Percentiles rank a stretch among this genome's conserved stretches.
Evolutionary conservation across 169 alveolate species (phyloP).

Genomic region (Amoebophrya sp.): DNA sequence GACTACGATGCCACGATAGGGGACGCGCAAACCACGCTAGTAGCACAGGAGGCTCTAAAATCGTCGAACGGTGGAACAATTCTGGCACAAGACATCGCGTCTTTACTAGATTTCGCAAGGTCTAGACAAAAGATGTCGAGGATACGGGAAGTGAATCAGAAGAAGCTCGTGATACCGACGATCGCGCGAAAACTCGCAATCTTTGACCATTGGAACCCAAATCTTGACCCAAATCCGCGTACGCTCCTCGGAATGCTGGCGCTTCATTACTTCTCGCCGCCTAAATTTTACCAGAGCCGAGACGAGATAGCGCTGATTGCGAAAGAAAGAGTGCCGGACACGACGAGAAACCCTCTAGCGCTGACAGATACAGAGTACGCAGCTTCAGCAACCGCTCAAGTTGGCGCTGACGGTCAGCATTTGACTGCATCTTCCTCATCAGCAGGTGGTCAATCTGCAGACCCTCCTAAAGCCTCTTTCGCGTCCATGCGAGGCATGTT

Average conservation of each 20-base stretch:
- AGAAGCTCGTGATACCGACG: background rate
- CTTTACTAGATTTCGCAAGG: background rate
- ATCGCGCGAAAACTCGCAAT: background rate
- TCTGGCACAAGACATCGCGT: background rate
- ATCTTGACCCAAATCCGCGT: background rate
- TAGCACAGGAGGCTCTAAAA: background rate
- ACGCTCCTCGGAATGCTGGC: background rate
- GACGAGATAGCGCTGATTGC: no score
- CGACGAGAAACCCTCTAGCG: background rate
- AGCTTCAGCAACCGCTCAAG: no score
- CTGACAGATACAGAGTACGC: no score
- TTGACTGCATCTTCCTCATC: no score
- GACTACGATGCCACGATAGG: constrained; percentile 1
- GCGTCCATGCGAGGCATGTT: no score
- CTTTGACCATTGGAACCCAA: background rate
- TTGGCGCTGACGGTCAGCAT: no score
- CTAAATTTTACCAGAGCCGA: background rate
- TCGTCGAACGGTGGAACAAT: background rate
- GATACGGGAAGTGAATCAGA: background rate
- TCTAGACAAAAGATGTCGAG: background rate
- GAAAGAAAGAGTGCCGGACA: background rate
- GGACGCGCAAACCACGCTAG: background rate
- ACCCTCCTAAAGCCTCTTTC: no score
- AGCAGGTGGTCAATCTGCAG: no score
- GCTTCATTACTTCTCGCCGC: background rate